Base-by-base conservation (phyloP, 805 yeast species). In the Debaryomyces prosopidis region DNA sequence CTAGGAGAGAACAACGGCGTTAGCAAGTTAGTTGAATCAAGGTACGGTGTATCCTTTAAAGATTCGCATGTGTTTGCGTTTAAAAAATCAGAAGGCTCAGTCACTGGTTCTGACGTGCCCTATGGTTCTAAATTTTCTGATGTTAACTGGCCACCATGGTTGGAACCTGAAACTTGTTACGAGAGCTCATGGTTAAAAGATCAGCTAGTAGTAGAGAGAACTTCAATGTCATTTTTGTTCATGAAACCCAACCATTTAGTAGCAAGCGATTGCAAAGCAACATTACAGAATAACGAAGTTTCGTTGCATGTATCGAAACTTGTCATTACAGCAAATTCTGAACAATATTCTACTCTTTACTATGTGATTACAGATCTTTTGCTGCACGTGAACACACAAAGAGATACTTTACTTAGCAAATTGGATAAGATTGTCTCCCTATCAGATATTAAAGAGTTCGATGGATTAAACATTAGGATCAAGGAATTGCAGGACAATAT, bases 61-160 rank as follows among this genome's bases (percentile, higher is more conserved):
- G 87, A 83, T 49, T 68, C 82, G 2, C 84, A 79, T 52, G 62
- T 79, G 9, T 80, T 79, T 49, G 80, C 80, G 1, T 63, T 83
- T 38, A 69, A 72, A 23, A 68, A 73, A 40, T 66, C 58, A 11
- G 62, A 62, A 14, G 49, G 52, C 20, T 49, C 59, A 7, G 47
- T 57, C 4, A 44, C 54, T 1, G 55, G 72, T 17, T 69, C 75
- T 3, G 73, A 72, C 41, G 55, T 75, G 8, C 70, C 74, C 27
- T 23, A 14, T 26, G 19, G 30, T 17, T 62, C 66, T 12, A 68
- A 66, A 7, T 70, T 75, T 2, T 76, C 84, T 8, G 65, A 58
- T 5, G 56, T 65, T 12, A 65, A 68, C 15, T 90, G 97, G 97
- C 96, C 97, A 2, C 95, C 96, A 0, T 91, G 96, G 89, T 65